These are phyloP conservation scores for Acanthamoeba healyi DNA, from an alignment of 208 protist genomes.

Conservation along the genomic window DNA sequence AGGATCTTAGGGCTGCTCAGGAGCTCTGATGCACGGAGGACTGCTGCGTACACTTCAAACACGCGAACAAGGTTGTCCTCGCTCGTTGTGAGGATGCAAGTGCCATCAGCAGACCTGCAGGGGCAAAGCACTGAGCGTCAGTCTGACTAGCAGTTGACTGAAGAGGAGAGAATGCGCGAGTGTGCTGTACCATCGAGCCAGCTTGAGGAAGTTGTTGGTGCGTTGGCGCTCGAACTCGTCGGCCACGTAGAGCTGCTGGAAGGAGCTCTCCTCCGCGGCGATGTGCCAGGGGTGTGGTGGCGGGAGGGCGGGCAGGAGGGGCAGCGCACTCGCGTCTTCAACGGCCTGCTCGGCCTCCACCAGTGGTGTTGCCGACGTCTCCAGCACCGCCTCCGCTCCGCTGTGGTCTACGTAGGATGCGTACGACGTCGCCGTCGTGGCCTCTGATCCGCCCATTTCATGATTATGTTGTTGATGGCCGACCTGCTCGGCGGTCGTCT, in stretches of 20 bases:
- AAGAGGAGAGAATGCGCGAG: neutral
- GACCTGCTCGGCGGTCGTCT: neutral
- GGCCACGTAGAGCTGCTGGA: slow-evolving; percentile 28
- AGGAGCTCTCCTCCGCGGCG: neutral
- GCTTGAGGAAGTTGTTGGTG: slow-evolving; percentile 56
- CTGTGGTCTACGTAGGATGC: too few relatives aligned
- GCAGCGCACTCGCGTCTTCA: neutral
- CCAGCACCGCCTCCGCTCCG: neutral
- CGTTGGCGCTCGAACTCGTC: slow-evolving; percentile 7
- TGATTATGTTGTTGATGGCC: too few relatives aligned
- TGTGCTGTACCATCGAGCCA: neutral
- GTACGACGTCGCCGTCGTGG: too few relatives aligned
- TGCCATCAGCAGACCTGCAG: slow-evolving; percentile 43
- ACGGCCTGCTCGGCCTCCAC: neutral
- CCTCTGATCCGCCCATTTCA: too few relatives aligned
- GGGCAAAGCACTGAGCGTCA: neutral
- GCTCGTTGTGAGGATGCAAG: slow-evolving; percentile 29
- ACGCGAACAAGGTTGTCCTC: slow-evolving; percentile 61
- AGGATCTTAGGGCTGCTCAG: too few relatives aligned
- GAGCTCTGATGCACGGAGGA: neutral
- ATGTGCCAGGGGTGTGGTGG: slow-evolving; percentile 41
- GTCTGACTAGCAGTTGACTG: neutral
- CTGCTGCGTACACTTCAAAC: slow-evolving; percentile 36
- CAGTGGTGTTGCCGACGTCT: too few relatives aligned
- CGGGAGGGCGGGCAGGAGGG: neutral